Percentiles rank a stretch among this genome's conserved stretches.
Conservation (phyloP, 2,329 filamentous ascomycete genomes). For the Ophiocordyceps sinensis region DNA sequence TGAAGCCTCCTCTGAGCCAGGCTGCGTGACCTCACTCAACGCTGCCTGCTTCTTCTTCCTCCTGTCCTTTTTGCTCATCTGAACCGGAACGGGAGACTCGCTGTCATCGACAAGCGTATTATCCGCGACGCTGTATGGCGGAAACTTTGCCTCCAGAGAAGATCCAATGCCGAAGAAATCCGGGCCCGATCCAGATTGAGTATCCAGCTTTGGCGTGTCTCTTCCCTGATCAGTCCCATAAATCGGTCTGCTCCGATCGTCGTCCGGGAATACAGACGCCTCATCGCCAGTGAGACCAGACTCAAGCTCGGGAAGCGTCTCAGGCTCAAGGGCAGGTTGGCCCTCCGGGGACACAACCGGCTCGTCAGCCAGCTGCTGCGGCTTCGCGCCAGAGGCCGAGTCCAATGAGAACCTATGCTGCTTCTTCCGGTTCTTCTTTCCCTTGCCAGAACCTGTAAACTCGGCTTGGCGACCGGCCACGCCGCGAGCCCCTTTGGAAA, state of each 20-base stretch:
- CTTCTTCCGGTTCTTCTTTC: constrained; percentile 9
- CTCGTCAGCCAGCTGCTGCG: not conserved
- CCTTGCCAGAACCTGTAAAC: constrained; percentile 2
- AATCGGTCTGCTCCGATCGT: not conserved
- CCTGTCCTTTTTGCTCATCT: constrained; percentile 19
- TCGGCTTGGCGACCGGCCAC: constrained; percentile 1
- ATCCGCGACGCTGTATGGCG: not conserved
- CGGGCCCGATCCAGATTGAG: not conserved
- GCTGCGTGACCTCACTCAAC: constrained; percentile 7
- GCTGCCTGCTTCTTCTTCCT: constrained; percentile 17
- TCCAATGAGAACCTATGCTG: constrained; percentile 5
- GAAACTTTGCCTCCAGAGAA: not conserved
- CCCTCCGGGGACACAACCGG: not conserved
- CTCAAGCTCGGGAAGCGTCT: not conserved
- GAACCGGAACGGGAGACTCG: constrained; percentile 7
- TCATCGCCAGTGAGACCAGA: not conserved
- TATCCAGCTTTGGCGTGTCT: not conserved
- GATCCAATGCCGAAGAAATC: not conserved
- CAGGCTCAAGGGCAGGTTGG: not conserved
- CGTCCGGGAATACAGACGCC: not conserved
- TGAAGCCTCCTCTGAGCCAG: not conserved
- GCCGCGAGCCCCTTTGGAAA: not conserved
- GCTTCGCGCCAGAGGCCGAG: not conserved
- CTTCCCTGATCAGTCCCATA: not conserved
- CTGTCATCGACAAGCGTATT: not conserved